Base-by-base conservation (phyloP, 768 basidiomycete species). In the Austroboletus eburneus region DNA sequence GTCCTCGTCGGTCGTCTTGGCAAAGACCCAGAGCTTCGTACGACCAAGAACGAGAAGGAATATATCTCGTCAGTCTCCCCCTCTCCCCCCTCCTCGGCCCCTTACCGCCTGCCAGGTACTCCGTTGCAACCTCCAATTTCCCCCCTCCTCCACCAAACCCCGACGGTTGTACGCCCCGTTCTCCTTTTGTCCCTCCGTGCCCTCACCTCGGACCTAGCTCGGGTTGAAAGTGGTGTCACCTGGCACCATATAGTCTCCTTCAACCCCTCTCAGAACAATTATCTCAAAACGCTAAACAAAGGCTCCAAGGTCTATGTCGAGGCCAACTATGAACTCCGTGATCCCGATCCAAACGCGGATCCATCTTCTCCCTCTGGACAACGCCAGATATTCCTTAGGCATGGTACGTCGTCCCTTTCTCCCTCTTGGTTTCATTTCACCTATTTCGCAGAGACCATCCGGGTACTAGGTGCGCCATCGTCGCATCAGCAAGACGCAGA, bases 161-260 rank as follows among this genome's bases (percentile, higher is more conserved):
- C 25, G 79, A 83, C 55, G 84, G 83, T 62, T 72, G 85, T 85
- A 62, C 48, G 77, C 65, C 6, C 16, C 32, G 16, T 33, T 34
- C 46, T 40, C 5, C 39, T 39, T 33, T 36, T 14, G 16, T n/a
- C n/a, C n/a, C n/a, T 14, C 41, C 23, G n/a, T 45, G 52, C 5
- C 32, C 43, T 48, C 33, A 34, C 18, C 30, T 16, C n/a, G 3
- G 14, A 45, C 17, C 20, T 30, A 88, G 86, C 75, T 54, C 79
- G 80, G 39, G 59, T 65, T 12, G 71, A 73, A 22, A 55, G 73
- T 5, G 72, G 69, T 13, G 75, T 85, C 8, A 84, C 86, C 20
- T 94, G 83, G 80, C 91, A 93, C 59, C 72, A 80, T 37, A 56
- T 94, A 39, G 57, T 91, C 39, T 91, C 84, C 21, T 92, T 92